Conservation (phyloP, 371 early-diverging fungal species). For the Entomophthora muscae region DNA sequence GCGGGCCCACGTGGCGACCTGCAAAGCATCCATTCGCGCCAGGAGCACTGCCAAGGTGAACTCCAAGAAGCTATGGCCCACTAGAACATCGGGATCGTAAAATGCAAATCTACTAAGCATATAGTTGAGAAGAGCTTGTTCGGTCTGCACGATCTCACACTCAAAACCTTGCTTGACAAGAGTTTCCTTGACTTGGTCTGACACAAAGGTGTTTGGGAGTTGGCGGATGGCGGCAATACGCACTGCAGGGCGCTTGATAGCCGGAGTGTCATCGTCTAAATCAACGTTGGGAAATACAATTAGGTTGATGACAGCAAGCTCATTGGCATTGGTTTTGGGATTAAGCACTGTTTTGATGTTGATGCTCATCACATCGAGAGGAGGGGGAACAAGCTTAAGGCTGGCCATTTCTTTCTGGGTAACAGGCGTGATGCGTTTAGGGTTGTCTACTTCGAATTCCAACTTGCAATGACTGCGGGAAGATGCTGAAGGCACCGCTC, state of each 20-base stretch:
- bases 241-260: constrained; percentile 27
- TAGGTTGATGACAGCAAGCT: constrained; percentile 37
- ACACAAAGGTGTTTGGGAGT: constrained; percentile 33
- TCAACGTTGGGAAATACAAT: neutral
- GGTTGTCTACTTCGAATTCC: constrained; percentile 45
- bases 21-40: constrained; percentile 74
- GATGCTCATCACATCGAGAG: constrained; percentile 70
- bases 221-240: constrained; percentile 38
- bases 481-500: neutral
- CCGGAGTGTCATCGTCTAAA: constrained; percentile 27
- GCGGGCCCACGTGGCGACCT: constrained; percentile 56
- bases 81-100: constrained; percentile 82
- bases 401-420: constrained; percentile 26
- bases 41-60: constrained; percentile 84
- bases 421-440: constrained; percentile 46
- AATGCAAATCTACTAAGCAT: constrained; percentile 52
- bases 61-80: constrained; percentile 93
- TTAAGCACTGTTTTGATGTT: constrained; percentile 69
- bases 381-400: constrained; percentile 32
- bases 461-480: constrained; percentile 36
- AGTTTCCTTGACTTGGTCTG: constrained; percentile 34
- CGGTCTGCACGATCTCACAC: constrained; percentile 30
- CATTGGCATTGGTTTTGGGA: constrained; percentile 58
- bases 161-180: constrained; percentile 20
- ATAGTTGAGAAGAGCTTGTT: constrained; percentile 41